A percentile compares a stretch with the other conserved stretches of the same genome.
phyloP scores from a whole-genome alignment of 2,329 filamentous ascomycete genomes.

The Stemphylium lycopersici region DNA sequence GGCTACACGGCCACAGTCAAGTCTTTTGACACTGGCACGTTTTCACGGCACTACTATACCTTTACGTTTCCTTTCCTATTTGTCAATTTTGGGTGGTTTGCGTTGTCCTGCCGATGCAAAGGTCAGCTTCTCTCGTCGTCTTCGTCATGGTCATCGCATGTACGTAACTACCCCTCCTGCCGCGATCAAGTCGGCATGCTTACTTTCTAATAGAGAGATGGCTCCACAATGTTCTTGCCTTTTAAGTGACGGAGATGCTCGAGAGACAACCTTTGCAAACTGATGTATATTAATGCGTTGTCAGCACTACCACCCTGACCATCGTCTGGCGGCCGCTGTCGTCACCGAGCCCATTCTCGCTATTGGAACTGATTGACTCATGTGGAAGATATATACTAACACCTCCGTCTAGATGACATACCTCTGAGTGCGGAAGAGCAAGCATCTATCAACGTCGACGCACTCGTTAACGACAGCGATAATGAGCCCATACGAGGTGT shows the following conservation, averaged over 20 bases:
- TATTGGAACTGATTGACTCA: constrained; percentile 3
- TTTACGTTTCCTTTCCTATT: constrained; percentile 32
- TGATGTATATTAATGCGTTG: constrained; percentile 39
- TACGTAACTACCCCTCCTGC: constrained; percentile 53
- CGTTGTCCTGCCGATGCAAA: constrained; percentile 45
- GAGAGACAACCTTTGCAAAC: constrained; percentile 36
- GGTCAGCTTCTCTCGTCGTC: constrained; percentile 51
- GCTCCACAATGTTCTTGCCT: constrained; percentile 40
- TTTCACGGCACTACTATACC: constrained; percentile 43
- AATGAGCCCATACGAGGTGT: constrained; percentile 40
- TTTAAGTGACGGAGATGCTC: constrained; percentile 50
- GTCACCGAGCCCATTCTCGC: constrained; percentile 12
- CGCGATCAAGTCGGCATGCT: constrained; percentile 47
- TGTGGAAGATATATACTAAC: constrained; percentile 49
- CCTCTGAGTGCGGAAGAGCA: constrained; percentile 65
- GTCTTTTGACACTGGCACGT: constrained; percentile 40
- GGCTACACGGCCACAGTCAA: constrained; percentile 32
- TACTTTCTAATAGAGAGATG: constrained; percentile 53
- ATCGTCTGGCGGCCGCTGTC: constrained; percentile 26
- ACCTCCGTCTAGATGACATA: constrained; percentile 63
- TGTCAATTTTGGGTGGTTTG: constrained; percentile 40
- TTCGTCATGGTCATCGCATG: constrained; percentile 54
- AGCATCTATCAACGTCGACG: constrained; percentile 68
- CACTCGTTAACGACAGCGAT: constrained; percentile 66
- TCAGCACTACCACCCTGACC: constrained; percentile 18